A percentile compares a stretch with the other conserved stretches of the same genome.
Evolutionary conservation across 805 yeast species (phyloP).

Genomic region (Suhomyces faveliae): DNA sequence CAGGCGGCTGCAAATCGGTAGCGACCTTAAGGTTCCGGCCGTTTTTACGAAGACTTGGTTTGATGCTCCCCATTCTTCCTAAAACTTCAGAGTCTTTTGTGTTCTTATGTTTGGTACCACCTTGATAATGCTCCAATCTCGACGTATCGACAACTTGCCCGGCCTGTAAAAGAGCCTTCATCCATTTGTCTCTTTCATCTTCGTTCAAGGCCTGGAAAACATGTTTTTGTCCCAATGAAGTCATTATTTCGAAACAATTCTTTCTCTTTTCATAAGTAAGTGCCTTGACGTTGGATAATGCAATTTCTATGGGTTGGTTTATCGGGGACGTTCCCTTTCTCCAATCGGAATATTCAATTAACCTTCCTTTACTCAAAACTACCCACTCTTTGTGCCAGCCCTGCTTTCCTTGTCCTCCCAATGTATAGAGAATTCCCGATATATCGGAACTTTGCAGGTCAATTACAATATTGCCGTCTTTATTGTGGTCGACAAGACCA

Average conservation of each 20-base stretch:
- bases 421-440: slow-evolving; percentile 53
- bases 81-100: neutral
- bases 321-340: slow-evolving; percentile 62
- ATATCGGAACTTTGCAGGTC: slow-evolving; percentile 26
- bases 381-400: slow-evolving; percentile 94
- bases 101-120: neutral
- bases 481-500: neutral
- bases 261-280: slow-evolving; percentile 46
- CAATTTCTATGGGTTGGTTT: slow-evolving; percentile 66
- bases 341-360: slow-evolving; percentile 79
- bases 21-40: slow-evolving; percentile 1
- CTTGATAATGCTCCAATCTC: slow-evolving; percentile 7
- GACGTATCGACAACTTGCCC: slow-evolving; percentile 40
- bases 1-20: slow-evolving; percentile 4
- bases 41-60: neutral
- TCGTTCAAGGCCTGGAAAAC: slow-evolving; percentile 72
- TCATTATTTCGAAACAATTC: slow-evolving; percentile 71
- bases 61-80: neutral
- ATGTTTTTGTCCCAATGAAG: slow-evolving; percentile 64
- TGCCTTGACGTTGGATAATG: slow-evolving; percentile 62
- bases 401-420: slow-evolving; percentile 58
- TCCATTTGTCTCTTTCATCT: slow-evolving; percentile 69
- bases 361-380: slow-evolving; percentile 62
- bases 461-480: neutral
- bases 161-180: slow-evolving; percentile 59